Evolutionary conservation across 2,329 filamentous ascomycete species (phyloP).

Genomic region (Apiospora rasikravindrae): DNA sequence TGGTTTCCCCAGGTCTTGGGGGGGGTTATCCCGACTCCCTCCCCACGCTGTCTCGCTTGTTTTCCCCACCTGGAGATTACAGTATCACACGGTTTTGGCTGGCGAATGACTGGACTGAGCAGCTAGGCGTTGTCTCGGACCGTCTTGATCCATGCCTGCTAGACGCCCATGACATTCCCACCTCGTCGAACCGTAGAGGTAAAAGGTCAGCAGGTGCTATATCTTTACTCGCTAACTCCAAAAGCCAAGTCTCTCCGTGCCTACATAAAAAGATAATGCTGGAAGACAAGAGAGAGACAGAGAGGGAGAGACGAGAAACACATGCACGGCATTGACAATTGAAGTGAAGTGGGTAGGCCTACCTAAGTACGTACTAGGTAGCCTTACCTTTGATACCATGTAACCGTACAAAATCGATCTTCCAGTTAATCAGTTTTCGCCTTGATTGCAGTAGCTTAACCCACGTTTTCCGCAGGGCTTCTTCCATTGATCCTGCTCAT

Average conservation of each 20-base stretch:
- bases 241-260: neutral
- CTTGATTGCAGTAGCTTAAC: conserved; percentile 11
- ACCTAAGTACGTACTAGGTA: neutral
- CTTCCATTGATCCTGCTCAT: neutral
- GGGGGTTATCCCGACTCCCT: conserved; percentile 2
- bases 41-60: conserved; percentile 18
- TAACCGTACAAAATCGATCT: neutral
- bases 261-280: neutral
- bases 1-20: conserved; percentile 13
- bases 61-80: conserved; percentile 17
- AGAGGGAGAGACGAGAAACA: neutral
- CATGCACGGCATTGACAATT: neutral
- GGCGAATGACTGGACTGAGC: conserved; percentile 11
- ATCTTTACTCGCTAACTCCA: neutral
- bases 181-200: neutral
- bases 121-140: conserved; percentile 18
- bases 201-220: neutral
- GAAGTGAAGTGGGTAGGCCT: neutral
- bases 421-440: neutral
- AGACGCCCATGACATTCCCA: neutral
- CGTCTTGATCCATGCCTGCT: conserved; percentile 11
- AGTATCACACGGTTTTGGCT: neutral
- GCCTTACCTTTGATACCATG: neutral
- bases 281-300: neutral
- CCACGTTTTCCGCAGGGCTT: conserved; percentile 10